Evolutionary conservation across 371 early-diverging fungal genomes (phyloP).

Genomic region (Apophysomyces elegans): DNA sequence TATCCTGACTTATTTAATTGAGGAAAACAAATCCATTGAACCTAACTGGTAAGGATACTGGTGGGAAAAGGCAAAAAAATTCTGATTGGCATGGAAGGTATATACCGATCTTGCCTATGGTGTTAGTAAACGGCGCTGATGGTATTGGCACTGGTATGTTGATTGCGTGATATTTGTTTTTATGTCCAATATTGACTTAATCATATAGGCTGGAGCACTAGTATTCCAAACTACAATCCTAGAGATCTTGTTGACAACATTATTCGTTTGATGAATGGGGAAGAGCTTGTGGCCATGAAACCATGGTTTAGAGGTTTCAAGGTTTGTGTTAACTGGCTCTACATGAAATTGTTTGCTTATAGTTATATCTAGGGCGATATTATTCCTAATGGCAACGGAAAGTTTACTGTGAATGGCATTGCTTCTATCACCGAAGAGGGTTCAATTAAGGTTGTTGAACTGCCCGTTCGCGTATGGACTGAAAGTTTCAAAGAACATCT

Average conservation of each 20-base stretch:
- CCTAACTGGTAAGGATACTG: conserved; percentile 80
- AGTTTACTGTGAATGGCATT: conserved; percentile 78
- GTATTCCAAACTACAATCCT: conserved; percentile 90
- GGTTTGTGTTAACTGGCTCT: conserved; percentile 28
- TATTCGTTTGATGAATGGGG: conserved; percentile 79
- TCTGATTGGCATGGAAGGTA: conserved; percentile 51
- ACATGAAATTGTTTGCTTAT: not conserved
- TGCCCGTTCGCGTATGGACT: conserved; percentile 97
- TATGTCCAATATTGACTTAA: not conserved
- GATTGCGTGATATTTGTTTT: not conserved
- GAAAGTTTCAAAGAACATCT: conserved; percentile 92
- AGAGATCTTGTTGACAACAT: conserved; percentile 94
- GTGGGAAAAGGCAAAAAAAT: not conserved
- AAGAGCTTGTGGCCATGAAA: conserved; percentile 78
- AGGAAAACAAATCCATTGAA: conserved; percentile 96
- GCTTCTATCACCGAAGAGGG: conserved; percentile 75
- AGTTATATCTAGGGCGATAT: conserved; percentile 61
- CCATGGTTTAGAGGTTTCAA: conserved; percentile 99
- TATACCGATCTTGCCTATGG: conserved; percentile 97
- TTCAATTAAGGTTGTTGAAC: conserved; percentile 89
- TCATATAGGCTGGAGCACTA: conserved; percentile 73
- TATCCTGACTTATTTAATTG: conserved; percentile 88
- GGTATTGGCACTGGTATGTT: conserved; percentile 97
- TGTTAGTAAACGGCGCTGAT: conserved; percentile 97
- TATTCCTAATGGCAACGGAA: conserved; percentile 54